These are phyloP conservation scores for Chlorella variabilis DNA, from an alignment of 163 green algal species.

Conservation along the genomic window DNA sequence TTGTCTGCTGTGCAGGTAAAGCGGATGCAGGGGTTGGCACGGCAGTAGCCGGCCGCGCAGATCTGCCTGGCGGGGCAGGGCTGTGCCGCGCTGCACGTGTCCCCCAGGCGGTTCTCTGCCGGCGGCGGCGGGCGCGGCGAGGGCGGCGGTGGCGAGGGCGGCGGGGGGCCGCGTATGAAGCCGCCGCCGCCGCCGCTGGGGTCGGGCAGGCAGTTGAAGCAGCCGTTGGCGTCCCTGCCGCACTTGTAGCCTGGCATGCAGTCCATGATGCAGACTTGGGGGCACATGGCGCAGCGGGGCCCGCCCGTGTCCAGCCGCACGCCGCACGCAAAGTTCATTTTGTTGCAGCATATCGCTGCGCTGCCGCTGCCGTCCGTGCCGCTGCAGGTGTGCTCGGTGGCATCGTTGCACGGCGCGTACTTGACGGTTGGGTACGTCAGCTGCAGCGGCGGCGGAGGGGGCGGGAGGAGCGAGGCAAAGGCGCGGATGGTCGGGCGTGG, in stretches of 20 bases:
- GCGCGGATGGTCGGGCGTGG: too few relatives aligned
- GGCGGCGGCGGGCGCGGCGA: background rate
- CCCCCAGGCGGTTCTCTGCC: background rate
- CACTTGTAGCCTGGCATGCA: background rate
- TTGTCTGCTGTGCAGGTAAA: background rate
- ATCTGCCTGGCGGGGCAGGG: background rate
- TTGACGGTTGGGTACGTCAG: background rate
- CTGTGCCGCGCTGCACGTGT: background rate
- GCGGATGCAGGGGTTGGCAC: background rate
- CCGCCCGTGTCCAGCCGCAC: background rate
- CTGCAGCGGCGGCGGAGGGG: too few relatives aligned
- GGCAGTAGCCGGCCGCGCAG: background rate
- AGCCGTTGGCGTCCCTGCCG: background rate
- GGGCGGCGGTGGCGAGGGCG: background rate
- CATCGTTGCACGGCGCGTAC: background rate
- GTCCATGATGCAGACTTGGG: background rate
- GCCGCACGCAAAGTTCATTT: background rate
- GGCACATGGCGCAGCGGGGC: conserved; percentile 14
- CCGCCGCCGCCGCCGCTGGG: too few relatives aligned
- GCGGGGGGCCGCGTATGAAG: background rate
- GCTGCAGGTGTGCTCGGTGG: background rate
- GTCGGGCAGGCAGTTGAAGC: background rate
- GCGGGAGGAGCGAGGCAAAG: too few relatives aligned
- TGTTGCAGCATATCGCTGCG: conserved; percentile 16
- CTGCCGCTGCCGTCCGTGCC: background rate